Base-by-base conservation (phyloP, 192 early-diverging fungal genomes). In the Haplosporangium gracile region DNA sequence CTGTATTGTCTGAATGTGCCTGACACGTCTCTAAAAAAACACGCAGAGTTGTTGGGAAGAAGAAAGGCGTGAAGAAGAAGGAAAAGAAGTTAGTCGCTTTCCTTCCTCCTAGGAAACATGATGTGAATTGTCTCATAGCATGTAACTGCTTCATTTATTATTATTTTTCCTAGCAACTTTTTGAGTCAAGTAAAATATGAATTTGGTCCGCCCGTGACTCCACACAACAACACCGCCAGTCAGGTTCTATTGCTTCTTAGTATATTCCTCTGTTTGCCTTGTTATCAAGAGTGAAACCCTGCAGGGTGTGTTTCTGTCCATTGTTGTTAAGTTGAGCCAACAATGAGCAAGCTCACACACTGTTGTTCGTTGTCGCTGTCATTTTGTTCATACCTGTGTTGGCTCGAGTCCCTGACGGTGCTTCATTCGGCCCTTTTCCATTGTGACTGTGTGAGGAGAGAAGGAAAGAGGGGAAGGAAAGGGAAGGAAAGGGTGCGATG, bases 401-500 rank as follows among this genome's bases (percentile, higher is more conserved):
- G 84, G 84, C 84, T 86, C 84, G 72, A 79, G 79, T 73, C 84
- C 75, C 72, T 77, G 79, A 8, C 84, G 75, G 69, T 79, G 82
- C 79, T 86, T 86, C 40, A 74, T 79, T 32, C 83, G 82, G 68
- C 60, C 36, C 71, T 74, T 65, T 49, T 86, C 84, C 84, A 86
- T 86, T 70, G 79, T 78, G 84, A 77, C 79, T 86, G 68, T 77
- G 75, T 18, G 78, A 16, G 80, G 42, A n/a, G 22, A 65, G 69
- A 53, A n/a, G 22, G 47, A 34, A 47, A 34, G 51, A 15, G 20
- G 9, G 47, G 18, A 38, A 36, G n/a, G 71, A 36, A 49, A 43
- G 69, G 42, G 72, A 69, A 53, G 20, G 29, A 16, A 40, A 68
- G 79, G n/a, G 9, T 29, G 24, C 36, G 26, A n/a, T 51, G 43